Percentiles rank a stretch among this genome's conserved stretches.
phyloP scores from a whole-genome alignment of 768 basidiomycete species.

The Agaricus subrufescens region DNA sequence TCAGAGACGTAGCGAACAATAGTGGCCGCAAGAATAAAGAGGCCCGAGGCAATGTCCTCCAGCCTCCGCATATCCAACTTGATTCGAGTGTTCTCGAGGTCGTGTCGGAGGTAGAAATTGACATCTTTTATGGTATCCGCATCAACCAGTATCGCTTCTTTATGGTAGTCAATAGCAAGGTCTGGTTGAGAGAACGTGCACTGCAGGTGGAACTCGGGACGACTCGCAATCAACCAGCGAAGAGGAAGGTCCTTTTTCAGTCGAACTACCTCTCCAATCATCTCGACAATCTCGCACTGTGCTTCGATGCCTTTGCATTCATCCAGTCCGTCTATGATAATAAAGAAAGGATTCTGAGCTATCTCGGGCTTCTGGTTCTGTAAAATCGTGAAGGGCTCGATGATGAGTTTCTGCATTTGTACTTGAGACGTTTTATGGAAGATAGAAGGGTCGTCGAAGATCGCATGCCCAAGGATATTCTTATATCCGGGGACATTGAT shows the following conservation, averaged over 20 bases:
- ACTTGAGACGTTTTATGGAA: conserved; percentile 1
- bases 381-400: background rate
- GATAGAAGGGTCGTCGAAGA: background rate
- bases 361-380: no score
- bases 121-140: no score
- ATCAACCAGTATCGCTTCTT: no score
- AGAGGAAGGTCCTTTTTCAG: no score
- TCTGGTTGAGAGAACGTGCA: no score
- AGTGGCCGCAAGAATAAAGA: background rate
- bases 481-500: background rate
- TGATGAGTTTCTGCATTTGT: conserved; percentile 5
- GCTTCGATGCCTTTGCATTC: conserved; percentile 1
- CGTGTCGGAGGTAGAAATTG: no score
- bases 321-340: conserved; percentile 9
- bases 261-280: no score
- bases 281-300: conserved; percentile 1
- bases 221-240: no score
- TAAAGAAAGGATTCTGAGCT: background rate
- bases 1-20: conserved; percentile 7
- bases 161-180: no score
- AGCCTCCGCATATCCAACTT: background rate
- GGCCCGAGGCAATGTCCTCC: background rate
- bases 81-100: no score
- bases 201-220: no score
- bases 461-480: background rate